Conservation (phyloP, 1,284 basidiomycete genomes). For the Boletus coffeatus region DNA sequence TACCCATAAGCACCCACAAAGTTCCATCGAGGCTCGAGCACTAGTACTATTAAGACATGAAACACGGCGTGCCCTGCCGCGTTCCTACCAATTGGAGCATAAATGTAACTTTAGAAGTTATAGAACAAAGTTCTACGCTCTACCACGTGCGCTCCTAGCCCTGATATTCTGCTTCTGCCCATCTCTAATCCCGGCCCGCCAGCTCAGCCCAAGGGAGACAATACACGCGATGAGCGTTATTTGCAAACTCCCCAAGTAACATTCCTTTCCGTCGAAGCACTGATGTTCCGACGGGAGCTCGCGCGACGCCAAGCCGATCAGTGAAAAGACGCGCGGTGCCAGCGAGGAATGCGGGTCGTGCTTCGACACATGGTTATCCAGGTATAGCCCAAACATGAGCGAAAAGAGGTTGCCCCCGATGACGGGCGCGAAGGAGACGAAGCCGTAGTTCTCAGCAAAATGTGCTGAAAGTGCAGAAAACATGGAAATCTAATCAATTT, state of each 20-base stretch:
- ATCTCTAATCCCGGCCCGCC: constrained; percentile 42
- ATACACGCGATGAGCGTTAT: constrained; percentile 41
- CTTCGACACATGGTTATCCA: constrained; percentile 62
- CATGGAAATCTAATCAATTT: background rate
- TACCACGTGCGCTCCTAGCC: background rate
- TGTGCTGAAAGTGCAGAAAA: constrained; percentile 39
- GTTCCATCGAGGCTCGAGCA: no score
- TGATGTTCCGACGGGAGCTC: constrained; percentile 34
- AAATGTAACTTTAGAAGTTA: background rate
- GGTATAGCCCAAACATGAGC: constrained; percentile 73
- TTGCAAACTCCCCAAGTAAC: constrained; percentile 41
- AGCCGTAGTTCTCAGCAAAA: constrained; percentile 86
- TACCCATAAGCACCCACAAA: no score
- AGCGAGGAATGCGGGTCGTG: constrained; percentile 4
- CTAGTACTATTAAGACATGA: no score
- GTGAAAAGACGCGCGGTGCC: constrained; percentile 2
- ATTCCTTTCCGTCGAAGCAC: constrained; percentile 42
- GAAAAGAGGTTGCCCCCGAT: constrained; percentile 84
- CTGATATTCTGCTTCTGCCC: constrained; percentile 9
- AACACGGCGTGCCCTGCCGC: background rate
- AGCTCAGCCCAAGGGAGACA: constrained; percentile 37
- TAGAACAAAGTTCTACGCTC: background rate
- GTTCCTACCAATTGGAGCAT: background rate
- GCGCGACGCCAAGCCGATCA: constrained; percentile 8
- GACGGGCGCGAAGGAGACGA: constrained; percentile 69